Base-by-base conservation (phyloP, 495 filamentous ascomycete genomes). In the Aspergillus bertholletiae region DNA sequence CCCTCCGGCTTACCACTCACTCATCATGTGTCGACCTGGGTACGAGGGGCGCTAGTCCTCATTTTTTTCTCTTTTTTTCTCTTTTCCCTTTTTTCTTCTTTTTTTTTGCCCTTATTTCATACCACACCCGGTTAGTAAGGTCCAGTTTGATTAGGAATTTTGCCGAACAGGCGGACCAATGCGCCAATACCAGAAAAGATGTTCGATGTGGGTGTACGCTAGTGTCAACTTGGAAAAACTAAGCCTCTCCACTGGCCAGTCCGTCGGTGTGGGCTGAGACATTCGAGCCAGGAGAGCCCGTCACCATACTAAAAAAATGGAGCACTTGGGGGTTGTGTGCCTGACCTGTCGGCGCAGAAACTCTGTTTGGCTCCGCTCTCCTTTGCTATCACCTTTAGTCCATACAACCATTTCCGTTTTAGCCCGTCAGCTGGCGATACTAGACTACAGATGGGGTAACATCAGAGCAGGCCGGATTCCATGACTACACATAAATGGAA, bases 201-300 rank as follows among this genome's bases (percentile, higher is more conserved):
- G 23, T 24, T 49, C 55, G 51, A 34, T 28, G 35, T 48, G 49
- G 55, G 44, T 41, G 13, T 41, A 21, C 55, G 35, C 48, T 22
- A 57, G 24, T 43, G 45, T 39, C 17, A 4, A n/a, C n/a, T n/a
- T n/a, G n/a, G n/a, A n/a, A n/a, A 4, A 28, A 28, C 4, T 28
- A 28, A 28, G 26, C 4, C 8, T 8, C 8, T 28, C 26, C 8
- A 28, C 26, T 28, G 26, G 26, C 8, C 26, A 28, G 26, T n/a
- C n/a, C n/a, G n/a, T n/a, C n/a, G n/a, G n/a, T 28, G 49, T 44
- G 30, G 28, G 15, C 26, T 57, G 55, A 57, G 49, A 57, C 55
- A 57, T 28, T 37, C 30, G 48, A 41, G 39, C 49, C 49, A 53
- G 32, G 44, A 47, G 35, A 41, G 6, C 15, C 27, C 53, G 24